Evolutionary conservation across 2,329 filamentous ascomycete genomes (phyloP), one percentile per base, ranked within the genome.

Genomic region (Colletotrichum sidae): DNA sequence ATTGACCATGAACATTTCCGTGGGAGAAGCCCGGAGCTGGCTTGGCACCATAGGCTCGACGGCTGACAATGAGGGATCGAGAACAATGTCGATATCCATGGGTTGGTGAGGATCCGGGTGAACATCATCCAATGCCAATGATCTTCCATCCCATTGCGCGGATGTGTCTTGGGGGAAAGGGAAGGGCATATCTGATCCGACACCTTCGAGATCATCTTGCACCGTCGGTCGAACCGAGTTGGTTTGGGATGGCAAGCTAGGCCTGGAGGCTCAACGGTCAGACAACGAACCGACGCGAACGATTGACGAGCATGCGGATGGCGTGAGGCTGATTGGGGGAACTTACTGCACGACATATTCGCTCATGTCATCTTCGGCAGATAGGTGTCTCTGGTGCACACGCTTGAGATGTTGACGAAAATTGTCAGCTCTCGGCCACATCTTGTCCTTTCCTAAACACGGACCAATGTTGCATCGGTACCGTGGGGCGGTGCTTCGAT

Each of bases 351-450:
- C 67, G 13, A 72, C 54, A 54, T 70, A 85, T 11, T 69, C 45
- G 17, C 74, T 72, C 5, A 86, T 67, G 38, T 81, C 77, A 15
- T 78, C 76, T 2, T 81, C 80, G 3, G 74, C 65, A 4, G 65
- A 61, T 9, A 82, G 73, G 1, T 73, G 35, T 3, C 76, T 74
- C 0, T 69, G 67, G 74, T 97, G 94, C 71, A 92, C 88, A 10
- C 90, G 86, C 54, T 80, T 82, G 50, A 97, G 83, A 73, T 97
- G 94, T 41, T 90, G 88, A 67, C 90, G 90, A 75, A 97, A 97
- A 72, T 97, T 97, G 76, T 97, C 94, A 55, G 90, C 82, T 25
- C 94, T 87, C 1, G 91, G 90, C 92, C 92, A 97, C 41, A 84
- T 79, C 74, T 96, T 97, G 1, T 80, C 80, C 67, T 82, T 89